These are phyloP conservation scores for Mortierella sp. DNA, from an alignment of 371 early-diverging fungal species.

Conservation along the genomic window DNA sequence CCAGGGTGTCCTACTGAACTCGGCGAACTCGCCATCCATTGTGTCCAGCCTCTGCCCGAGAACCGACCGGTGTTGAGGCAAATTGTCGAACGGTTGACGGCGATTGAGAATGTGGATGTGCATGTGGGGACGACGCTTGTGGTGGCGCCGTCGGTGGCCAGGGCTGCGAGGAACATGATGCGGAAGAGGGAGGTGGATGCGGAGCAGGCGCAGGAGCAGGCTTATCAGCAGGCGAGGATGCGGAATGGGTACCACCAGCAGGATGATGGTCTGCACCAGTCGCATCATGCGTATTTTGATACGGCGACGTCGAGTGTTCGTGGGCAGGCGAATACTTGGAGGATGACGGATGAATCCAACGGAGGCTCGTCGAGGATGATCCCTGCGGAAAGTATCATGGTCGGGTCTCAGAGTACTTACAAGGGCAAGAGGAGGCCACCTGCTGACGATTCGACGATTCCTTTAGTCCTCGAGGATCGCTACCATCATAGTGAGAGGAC, in stretches of 20 bases:
- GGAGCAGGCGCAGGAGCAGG: slow-evolving; percentile 4
- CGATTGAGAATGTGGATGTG: slow-evolving; percentile 52
- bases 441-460: slow-evolving; percentile 11
- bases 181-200: slow-evolving; percentile 21
- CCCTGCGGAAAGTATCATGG: slow-evolving; percentile 11
- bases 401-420: slow-evolving; percentile 42
- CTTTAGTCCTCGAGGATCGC: slow-evolving; percentile 22
- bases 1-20: slow-evolving; percentile 48
- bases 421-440: slow-evolving; percentile 9
- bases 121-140: slow-evolving; percentile 53
- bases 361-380: slow-evolving; percentile 13
- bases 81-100: slow-evolving; percentile 41
- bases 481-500: background rate
- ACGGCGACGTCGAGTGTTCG: slow-evolving; percentile 20
- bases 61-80: slow-evolving; percentile 38
- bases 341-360: slow-evolving; percentile 32
- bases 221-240: background rate
- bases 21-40: slow-evolving; percentile 54
- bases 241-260: background rate
- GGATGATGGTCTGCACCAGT: slow-evolving; percentile 11
- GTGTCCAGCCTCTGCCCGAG: slow-evolving; percentile 38
- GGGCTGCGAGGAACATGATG: slow-evolving; percentile 54
- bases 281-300: slow-evolving; percentile 10
- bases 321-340: slow-evolving; percentile 32
- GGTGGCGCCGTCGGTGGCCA: slow-evolving; percentile 51